Evolutionary conservation across 768 basidiomycete species (phyloP).

Genomic region (Boletus rubroflammeus): DNA sequence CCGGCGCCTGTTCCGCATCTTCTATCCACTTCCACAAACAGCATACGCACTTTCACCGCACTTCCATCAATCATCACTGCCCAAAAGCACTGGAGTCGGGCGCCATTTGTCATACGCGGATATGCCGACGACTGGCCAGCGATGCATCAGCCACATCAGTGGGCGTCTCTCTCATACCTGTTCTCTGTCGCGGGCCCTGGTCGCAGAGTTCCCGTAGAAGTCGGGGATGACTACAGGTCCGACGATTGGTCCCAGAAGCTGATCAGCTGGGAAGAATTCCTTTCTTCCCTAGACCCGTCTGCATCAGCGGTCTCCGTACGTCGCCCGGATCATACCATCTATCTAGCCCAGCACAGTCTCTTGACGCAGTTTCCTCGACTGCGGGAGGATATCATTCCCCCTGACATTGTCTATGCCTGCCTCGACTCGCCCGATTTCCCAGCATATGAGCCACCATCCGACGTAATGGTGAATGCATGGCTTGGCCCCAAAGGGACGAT

Average conservation of each 20-base stretch:
- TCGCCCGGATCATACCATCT: constrained; percentile 41
- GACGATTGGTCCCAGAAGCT: constrained; percentile 80
- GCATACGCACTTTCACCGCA: constrained; percentile 39
- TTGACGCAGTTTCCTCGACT: constrained; percentile 81
- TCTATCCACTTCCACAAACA: constrained; percentile 15
- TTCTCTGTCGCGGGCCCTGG: constrained; percentile 69
- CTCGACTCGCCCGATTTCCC: constrained; percentile 43
- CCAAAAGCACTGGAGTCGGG: constrained; percentile 36
- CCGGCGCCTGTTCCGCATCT: neutral
- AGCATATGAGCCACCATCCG: constrained; percentile 59
- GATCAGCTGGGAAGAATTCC: constrained; percentile 74
- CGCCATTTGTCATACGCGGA: constrained; percentile 72
- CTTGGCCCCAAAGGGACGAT: constrained; percentile 74
- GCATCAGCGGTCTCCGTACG: constrained; percentile 17
- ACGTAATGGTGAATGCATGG: constrained; percentile 76
- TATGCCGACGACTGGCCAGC: constrained; percentile 79
- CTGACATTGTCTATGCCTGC: constrained; percentile 82
- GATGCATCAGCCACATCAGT: constrained; percentile 52
- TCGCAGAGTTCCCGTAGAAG: constrained; percentile 85
- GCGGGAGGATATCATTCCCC: constrained; percentile 70
- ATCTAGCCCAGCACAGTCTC: constrained; percentile 91
- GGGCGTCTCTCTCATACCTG: constrained; percentile 71
- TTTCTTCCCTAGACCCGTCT: constrained; percentile 40
- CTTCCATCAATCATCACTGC: constrained; percentile 62
- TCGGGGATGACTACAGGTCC: constrained; percentile 79